Evolutionary conservation across 2,329 filamentous ascomycete species (phyloP).

Genomic region (Aspergillus ibericus): DNA sequence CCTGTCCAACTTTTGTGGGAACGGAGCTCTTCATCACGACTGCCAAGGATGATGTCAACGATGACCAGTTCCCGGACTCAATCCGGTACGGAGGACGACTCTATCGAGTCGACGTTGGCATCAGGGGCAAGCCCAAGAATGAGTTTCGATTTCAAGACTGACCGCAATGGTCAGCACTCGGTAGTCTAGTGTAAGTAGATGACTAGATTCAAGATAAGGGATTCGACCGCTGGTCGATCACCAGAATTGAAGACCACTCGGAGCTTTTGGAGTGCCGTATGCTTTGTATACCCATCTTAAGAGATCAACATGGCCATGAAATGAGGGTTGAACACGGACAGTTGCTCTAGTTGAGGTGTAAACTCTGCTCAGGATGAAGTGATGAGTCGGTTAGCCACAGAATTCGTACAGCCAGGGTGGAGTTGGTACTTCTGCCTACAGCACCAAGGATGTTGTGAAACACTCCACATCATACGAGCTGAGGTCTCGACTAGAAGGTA

Average conservation of each 20-base stretch:
- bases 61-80: constrained; percentile 59
- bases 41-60: constrained; percentile 67
- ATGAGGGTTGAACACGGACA: background rate
- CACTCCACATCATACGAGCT: background rate
- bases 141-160: constrained; percentile 57
- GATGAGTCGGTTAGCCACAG: background rate
- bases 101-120: constrained; percentile 76
- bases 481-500: background rate
- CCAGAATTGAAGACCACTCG: background rate
- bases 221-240: background rate
- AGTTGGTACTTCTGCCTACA: background rate
- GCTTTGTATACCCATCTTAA: background rate
- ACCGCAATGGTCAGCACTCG: background rate
- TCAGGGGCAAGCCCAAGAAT: constrained; percentile 63
- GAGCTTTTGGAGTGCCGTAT: background rate
- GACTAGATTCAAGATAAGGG: background rate
- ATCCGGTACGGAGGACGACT: constrained; percentile 67
- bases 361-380: background rate
- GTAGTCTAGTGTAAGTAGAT: background rate
- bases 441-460: background rate
- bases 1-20: constrained; percentile 78
- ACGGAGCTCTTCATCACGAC: constrained; percentile 75
- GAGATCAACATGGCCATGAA: background rate
- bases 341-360: background rate
- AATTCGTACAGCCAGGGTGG: background rate